These are phyloP conservation scores for Rhodocollybia butyracea DNA, from an alignment of 768 basidiomycete genomes.

Conservation along the genomic window DNA sequence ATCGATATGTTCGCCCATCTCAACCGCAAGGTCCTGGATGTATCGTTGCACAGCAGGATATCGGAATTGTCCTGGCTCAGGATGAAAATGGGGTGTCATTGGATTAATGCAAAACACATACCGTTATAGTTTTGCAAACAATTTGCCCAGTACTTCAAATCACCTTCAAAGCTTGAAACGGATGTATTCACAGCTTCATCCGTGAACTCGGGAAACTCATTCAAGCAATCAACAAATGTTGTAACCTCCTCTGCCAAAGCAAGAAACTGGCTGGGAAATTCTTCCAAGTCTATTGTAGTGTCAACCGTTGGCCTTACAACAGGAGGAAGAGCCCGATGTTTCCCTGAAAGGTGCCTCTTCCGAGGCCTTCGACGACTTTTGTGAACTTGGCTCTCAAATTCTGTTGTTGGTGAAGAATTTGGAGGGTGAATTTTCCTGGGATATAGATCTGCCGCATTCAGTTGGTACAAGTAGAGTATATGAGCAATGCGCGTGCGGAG, in stretches of 20 bases:
- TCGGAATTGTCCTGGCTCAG: slow-evolving; percentile 57
- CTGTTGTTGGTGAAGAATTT: slow-evolving; percentile 22
- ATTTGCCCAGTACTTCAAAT: slow-evolving; percentile 78
- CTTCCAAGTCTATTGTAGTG: slow-evolving; percentile 59
- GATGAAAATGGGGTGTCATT: background rate
- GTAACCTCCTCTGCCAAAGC: slow-evolving; percentile 61
- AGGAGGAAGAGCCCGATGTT: slow-evolving; percentile 42
- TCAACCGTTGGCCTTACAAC: slow-evolving; percentile 50
- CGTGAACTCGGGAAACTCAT: slow-evolving; percentile 77
- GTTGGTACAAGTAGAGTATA: slow-evolving; percentile 66
- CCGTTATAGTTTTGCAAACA: slow-evolving; percentile 65
- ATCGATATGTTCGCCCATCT: slow-evolving; percentile 74
- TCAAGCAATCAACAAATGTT: slow-evolving; percentile 66
- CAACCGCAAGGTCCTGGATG: slow-evolving; percentile 68
- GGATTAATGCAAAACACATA: slow-evolving; percentile 19
- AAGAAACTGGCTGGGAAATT: slow-evolving; percentile 64
- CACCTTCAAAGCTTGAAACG: slow-evolving; percentile 64
- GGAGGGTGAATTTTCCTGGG: slow-evolving; percentile 56
- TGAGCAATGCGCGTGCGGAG: slow-evolving; percentile 68
- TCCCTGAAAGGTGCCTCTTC: slow-evolving; percentile 25
- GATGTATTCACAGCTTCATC: slow-evolving; percentile 70
- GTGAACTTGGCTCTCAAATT: background rate
- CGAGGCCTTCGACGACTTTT: slow-evolving; percentile 3
- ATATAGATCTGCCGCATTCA: slow-evolving; percentile 77
- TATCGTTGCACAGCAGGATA: slow-evolving; percentile 72